Percentiles rank a stretch among this genome's conserved stretches.
Evolutionary conservation across 2,329 filamentous ascomycete genomes (phyloP).

Genomic region (Trichoderma sp.): DNA sequence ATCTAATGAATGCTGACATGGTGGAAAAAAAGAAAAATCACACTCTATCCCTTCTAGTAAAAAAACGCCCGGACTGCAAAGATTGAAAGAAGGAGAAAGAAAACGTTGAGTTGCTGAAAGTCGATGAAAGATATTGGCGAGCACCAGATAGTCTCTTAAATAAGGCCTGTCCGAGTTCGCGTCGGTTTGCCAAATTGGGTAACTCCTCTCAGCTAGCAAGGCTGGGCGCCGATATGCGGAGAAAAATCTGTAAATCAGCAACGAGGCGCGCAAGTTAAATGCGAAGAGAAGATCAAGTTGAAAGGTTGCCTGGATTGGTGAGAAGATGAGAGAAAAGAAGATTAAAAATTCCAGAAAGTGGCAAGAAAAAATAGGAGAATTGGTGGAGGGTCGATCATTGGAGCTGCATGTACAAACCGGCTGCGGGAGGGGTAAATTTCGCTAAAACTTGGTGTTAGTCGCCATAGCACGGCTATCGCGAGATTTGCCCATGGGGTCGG

Average conservation of each 20-base stretch:
- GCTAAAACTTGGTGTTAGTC: slow-evolving; percentile 30
- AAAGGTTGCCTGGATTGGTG: background rate
- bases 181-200: slow-evolving; percentile 18
- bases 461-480: slow-evolving; percentile 8
- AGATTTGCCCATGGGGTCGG: slow-evolving; percentile 21
- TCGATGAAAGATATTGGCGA: slow-evolving; percentile 2
- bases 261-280: background rate
- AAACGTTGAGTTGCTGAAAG: background rate
- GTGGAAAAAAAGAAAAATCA: background rate
- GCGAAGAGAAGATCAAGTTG: background rate
- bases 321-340: background rate
- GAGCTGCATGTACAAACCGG: slow-evolving; percentile 13
- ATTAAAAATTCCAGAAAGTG: background rate
- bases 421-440: slow-evolving; percentile 31
- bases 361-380: slow-evolving; percentile 27
- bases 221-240: slow-evolving; percentile 22
- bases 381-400: slow-evolving; percentile 23
- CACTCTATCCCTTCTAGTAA: slow-evolving; percentile 14
- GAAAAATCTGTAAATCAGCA: background rate
- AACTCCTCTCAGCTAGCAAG: slow-evolving; percentile 20
- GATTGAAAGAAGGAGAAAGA: background rate
- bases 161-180: slow-evolving; percentile 19
- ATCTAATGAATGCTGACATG: slow-evolving; percentile 27
- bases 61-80: slow-evolving; percentile 22
- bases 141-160: background rate